Conservation (phyloP, 2,329 filamentous ascomycete species). For the Epichloe uncinata region DNA sequence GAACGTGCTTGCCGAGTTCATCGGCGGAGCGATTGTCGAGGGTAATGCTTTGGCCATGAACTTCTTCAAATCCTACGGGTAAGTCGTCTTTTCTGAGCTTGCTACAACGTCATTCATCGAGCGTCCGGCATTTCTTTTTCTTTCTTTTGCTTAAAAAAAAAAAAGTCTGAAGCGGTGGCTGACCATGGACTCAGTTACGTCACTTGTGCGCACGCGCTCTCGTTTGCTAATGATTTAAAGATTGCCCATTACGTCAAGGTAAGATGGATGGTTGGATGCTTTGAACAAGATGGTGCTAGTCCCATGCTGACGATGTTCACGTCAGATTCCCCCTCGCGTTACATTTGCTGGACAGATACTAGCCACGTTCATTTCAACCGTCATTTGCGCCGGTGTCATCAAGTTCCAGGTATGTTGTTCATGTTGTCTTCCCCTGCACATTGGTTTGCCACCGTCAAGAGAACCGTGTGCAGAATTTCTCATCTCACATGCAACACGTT, state of each 20-base stretch:
- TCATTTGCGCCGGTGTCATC: conserved; percentile 21
- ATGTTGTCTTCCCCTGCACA: no score
- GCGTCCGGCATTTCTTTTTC: no score
- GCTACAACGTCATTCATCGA: not conserved
- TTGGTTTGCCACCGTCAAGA: no score
- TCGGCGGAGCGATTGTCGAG: conserved; percentile 28
- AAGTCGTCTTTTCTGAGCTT: not conserved
- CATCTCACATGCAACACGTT: no score
- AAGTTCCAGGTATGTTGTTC: conserved; percentile 21
- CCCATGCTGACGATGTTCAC: no score
- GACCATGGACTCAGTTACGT: conserved; percentile 12
- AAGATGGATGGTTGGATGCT: not conserved
- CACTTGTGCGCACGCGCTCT: conserved; percentile 21
- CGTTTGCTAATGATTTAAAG: conserved; percentile 23
- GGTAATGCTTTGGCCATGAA: conserved; percentile 34
- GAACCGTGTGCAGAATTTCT: no score
- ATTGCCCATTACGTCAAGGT: conserved; percentile 31
- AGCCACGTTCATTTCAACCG: conserved; percentile 20
- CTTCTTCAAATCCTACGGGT: conserved; percentile 31
- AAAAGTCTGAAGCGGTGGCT: no score
- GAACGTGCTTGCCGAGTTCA: conserved; percentile 34
- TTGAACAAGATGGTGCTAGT: no score
- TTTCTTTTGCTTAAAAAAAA: no score
- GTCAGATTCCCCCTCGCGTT: conserved; percentile 22
- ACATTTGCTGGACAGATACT: conserved; percentile 24